Evolutionary conservation across 306 rosid species (phyloP), one percentile per base, ranked within the genome.

Genomic region (Quercus cerris): DNA sequence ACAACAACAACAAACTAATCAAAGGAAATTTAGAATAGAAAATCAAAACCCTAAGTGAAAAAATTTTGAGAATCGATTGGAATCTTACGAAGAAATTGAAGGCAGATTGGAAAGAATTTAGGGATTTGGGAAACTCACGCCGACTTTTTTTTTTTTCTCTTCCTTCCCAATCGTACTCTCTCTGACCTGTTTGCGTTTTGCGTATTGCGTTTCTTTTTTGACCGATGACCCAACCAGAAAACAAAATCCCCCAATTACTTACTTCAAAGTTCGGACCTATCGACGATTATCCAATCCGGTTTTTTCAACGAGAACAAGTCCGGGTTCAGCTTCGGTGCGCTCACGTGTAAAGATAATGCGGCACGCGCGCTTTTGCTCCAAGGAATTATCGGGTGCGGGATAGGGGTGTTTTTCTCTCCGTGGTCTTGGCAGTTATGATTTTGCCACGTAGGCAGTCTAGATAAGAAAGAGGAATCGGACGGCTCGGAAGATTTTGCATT

Each of bases 201-300:
- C 46, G 46, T 8, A 8, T 0, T 0, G 81, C 83, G 79, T 78
- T 71, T 41, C 82, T 80, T 77, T 84, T 86, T 86, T 67, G 86
- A 88, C 89, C 88, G 85, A 85, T 74, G 20, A 63, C 84, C 86
- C 80, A 86, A 77, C 84, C 81, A 77, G 82, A 80, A 72, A 88
- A 28, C 86, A 66, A 77, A n/a, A 49, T 67, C 81, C 83, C 76
- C 80, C 78, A 71, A 71, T 82, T 57, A 82, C 92, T 82, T 57
- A 82, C 92, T 49, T 82, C 92, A 82, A 84, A 6, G 86, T 74
- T 55, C 92, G 92, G 92, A 86, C 88, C 82, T 84, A 71, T 86
- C 78, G 78, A 85, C 82, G 82, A 74, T 80, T 77, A 81, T 86
- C 79, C 88, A 86, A 81, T 86, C 90, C 81, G 59, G 56, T 77